These are phyloP conservation scores for Saccharomyces hybrid DNA, from an alignment of 1,139 yeast genomes.

Conservation along the genomic window DNA sequence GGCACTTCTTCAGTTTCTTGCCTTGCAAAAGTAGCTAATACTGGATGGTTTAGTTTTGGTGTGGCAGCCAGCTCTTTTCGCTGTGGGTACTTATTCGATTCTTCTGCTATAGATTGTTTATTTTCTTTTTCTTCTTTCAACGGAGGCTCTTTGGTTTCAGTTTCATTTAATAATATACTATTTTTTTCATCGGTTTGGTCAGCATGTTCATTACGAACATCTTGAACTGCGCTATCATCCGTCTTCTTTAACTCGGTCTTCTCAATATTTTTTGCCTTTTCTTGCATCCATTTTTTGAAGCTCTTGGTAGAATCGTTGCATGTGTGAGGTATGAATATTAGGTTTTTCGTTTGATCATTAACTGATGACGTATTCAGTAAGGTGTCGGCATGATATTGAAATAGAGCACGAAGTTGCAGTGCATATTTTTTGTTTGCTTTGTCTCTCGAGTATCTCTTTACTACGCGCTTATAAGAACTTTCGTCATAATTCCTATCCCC, in stretches of 20 bases:
- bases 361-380: slow-evolving; percentile 1
- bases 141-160: neutral
- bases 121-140: neutral
- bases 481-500: slow-evolving; percentile 37
- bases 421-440: slow-evolving; percentile 28
- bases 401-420: slow-evolving; percentile 24
- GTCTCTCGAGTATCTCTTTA: slow-evolving; percentile 29
- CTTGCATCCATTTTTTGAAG: slow-evolving; percentile 14
- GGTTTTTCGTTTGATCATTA: slow-evolving; percentile 7
- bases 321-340: slow-evolving; percentile 20
- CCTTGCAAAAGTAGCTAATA: slow-evolving; percentile 15
- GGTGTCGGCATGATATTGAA: slow-evolving; percentile 24
- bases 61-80: neutral
- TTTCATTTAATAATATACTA: neutral
- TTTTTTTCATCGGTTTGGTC: neutral
- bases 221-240: neutral
- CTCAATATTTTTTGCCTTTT: slow-evolving; percentile 2
- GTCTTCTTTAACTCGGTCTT: neutral
- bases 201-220: neutral
- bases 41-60: slow-evolving; percentile 4
- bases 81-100: neutral
- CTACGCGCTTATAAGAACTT: slow-evolving; percentile 23
- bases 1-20: slow-evolving; percentile 32
- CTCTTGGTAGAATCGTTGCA: slow-evolving; percentile 18
- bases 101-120: neutral